A percentile compares a stretch with the other conserved stretches of the same genome.
phyloP scores from a whole-genome alignment of 2,329 filamentous ascomycete species.

The Talaromyces marneffei region DNA sequence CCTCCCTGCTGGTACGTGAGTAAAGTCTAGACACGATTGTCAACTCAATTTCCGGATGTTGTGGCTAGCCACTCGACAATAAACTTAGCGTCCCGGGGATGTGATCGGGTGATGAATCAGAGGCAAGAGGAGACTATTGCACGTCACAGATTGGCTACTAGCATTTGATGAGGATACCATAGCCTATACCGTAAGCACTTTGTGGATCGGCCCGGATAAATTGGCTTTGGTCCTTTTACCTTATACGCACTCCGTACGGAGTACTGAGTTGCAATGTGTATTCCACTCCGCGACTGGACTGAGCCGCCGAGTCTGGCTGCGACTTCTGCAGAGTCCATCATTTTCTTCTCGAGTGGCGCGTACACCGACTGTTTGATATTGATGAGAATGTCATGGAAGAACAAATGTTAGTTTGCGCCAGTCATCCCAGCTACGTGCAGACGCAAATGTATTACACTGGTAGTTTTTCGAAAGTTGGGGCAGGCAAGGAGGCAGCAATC shows the following conservation, averaged over 20 bases:
- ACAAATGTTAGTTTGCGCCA: background rate
- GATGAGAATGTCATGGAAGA: background rate
- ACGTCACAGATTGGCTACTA: background rate
- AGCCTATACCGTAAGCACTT: background rate
- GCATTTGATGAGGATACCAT: background rate
- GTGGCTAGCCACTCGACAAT: background rate
- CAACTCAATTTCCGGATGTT: background rate
- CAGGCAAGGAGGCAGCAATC: background rate
- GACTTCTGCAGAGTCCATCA: background rate
- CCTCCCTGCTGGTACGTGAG: background rate
- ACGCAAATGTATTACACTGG: background rate
- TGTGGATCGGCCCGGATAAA: conserved; percentile 4
- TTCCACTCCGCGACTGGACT: background rate
- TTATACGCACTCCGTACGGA: too few species aligned
- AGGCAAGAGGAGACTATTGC: background rate
- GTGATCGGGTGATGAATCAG: conserved; percentile 2
- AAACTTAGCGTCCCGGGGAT: background rate
- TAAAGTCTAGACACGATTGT: background rate
- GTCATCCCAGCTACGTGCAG: background rate
- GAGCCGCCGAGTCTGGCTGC: background rate
- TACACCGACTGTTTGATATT: background rate
- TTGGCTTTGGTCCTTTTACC: background rate
- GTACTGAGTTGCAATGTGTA: background rate
- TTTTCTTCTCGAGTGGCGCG: background rate
- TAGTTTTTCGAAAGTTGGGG: background rate